Evolutionary conservation across 768 basidiomycete genomes (phyloP).

Genomic region (Kwoniella sp.): DNA sequence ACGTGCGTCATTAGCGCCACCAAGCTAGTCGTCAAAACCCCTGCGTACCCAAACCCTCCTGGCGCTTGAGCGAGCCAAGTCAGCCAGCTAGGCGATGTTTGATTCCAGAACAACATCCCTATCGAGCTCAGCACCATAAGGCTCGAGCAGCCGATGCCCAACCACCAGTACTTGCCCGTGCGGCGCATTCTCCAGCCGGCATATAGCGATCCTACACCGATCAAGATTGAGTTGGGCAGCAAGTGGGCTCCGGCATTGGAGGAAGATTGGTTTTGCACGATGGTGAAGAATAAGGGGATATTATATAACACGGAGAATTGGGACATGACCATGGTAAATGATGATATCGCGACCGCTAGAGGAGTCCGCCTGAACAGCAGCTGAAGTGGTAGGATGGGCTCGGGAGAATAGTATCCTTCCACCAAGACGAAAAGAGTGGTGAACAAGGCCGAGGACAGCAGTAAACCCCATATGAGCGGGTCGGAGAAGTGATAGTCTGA

Average conservation of each 20-base stretch:
- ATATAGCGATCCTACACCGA: constrained; percentile 80
- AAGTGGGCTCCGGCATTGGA: constrained; percentile 78
- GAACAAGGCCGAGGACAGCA: constrained; percentile 65
- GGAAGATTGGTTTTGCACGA: constrained; percentile 71
- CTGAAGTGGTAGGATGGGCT: constrained; percentile 87
- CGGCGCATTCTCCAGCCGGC: constrained; percentile 71
- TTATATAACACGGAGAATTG: constrained; percentile 67
- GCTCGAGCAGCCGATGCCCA: constrained; percentile 62
- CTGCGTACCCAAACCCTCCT: constrained; percentile 47
- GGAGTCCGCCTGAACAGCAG: constrained; percentile 78
- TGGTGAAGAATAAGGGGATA: constrained; percentile 84
- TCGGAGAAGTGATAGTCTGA: constrained; percentile 69
- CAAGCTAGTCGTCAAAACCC: constrained; percentile 49
- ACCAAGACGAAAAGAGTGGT: constrained; percentile 70
- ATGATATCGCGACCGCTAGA: constrained; percentile 75
- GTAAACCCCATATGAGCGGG: constrained; percentile 68
- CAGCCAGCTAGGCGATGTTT: constrained; percentile 57
- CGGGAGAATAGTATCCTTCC: constrained; percentile 74
- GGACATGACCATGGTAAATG: constrained; percentile 62
- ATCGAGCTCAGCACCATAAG: constrained; percentile 69
- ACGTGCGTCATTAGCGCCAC: constrained; percentile 53
- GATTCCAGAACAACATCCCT: constrained; percentile 67
- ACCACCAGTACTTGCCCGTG: constrained; percentile 80
- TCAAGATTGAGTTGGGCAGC: constrained; percentile 81
- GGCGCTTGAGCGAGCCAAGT: constrained; percentile 49